Base-by-base conservation (phyloP, 352 stramenopile species). In the Phytophthora cajani region DNA sequence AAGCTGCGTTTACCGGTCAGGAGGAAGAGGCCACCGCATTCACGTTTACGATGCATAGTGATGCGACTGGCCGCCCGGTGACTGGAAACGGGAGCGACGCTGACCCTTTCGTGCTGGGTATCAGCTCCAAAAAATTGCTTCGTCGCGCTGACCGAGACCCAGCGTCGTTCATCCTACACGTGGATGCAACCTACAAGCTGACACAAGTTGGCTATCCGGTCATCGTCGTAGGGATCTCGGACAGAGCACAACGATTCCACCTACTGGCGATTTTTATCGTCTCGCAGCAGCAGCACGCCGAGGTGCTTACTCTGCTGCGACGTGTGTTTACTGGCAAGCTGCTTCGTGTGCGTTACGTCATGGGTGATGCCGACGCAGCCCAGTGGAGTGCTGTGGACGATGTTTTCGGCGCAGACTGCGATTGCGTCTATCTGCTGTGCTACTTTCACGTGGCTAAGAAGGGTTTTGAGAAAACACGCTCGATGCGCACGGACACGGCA, bases 111-210 rank as follows among this genome's bases (percentile, higher is more conserved):
- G 52, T 74, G 1, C 16, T 71, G 0, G 64, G 42, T 1, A 21
- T 73, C 16, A 72, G 32, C 36, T 10, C 69, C 1, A 71, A 69
- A 30, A 63, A 62, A 19, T 54, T 72, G 14, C 38, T 72, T 4
- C 30, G 56, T 6, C 50, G 36, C 10, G 49, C 32, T 1, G 55
- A 70, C 16, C 55, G 56, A 1, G 58, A 67, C 4, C 42, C 58
- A 1, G 1, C 2, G 0, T 60, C 61, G 2, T 74, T 74, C 17
- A 62, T 72, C 3, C 33, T 80, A 19, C 73, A 81, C 30, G n/a
- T 76, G 1, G 66, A 81, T 32, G 70, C 67, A 0, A 78, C 74
- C 0, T 81, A 69, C 62, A 78, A 81, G 61, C 38, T 71, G 1
- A 76, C 67, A 0, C 58, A 72, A 32, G 62, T 53, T 1, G 47